phyloP scores from a whole-genome alignment of 2,329 filamentous ascomycete species.

The Colletotrichum spinosum region DNA sequence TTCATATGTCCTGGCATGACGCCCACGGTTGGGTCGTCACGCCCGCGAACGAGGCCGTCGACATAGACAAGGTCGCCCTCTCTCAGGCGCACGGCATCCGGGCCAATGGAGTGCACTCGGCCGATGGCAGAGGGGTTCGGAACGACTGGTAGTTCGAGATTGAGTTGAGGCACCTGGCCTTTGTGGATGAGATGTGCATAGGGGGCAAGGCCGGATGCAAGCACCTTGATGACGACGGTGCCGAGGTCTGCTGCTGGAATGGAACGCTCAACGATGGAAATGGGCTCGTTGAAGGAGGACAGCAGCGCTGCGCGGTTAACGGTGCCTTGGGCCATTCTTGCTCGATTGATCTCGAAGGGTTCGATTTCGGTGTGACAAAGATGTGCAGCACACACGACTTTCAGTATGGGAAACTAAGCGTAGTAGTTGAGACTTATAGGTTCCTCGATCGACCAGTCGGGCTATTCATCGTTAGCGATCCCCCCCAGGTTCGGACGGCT shows the following conservation, averaged over 20 bases:
- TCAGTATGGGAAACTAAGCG: too few species aligned
- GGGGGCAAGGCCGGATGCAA: conserved; percentile 43
- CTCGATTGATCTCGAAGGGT: too few species aligned
- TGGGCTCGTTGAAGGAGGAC: conserved; percentile 8
- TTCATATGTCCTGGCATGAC: conserved; percentile 46
- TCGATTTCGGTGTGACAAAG: too few species aligned
- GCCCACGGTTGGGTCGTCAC: conserved; percentile 44
- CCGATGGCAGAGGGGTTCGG: conserved; percentile 49
- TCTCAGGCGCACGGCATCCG: conserved; percentile 46
- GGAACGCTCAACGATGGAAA: conserved; percentile 19
- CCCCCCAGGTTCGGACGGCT: too few species aligned
- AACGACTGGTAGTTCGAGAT: conserved; percentile 50
- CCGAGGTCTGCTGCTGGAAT: conserved; percentile 35
- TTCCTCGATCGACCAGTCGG: too few species aligned
- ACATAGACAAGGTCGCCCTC: conserved; percentile 49
- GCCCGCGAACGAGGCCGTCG: conserved; percentile 44
- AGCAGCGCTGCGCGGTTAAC: conserved; percentile 4
- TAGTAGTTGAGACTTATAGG: too few species aligned
- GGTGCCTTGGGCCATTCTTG: too few species aligned
- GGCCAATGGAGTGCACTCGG: conserved; percentile 48
- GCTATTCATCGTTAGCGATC: too few species aligned
- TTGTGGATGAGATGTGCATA: conserved; percentile 34
- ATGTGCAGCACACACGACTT: too few species aligned
- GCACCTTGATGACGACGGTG: conserved; percentile 38
- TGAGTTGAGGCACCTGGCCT: conserved; percentile 38